A percentile compares a stretch with the other conserved stretches of the same genome.
These are phyloP conservation scores for Chlorella vulgaris DNA, from an alignment of 139 green algal species.

Conservation along the genomic window DNA sequence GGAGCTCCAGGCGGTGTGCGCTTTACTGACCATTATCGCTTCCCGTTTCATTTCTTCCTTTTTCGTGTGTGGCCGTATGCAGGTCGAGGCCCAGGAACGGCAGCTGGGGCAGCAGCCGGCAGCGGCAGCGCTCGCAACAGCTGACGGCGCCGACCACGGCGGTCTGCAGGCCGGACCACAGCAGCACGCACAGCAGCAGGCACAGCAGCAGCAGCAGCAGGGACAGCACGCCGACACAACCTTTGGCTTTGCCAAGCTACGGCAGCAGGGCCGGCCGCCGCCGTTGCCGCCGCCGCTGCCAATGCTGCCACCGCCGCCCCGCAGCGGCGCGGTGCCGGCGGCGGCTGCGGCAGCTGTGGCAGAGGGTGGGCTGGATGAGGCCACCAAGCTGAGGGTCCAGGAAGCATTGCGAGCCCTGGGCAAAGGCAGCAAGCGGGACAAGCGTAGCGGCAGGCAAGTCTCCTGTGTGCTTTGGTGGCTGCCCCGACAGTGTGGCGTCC, in stretches of 20 bases:
- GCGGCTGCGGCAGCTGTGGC: background rate
- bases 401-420: conserved; percentile 34
- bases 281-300: background rate
- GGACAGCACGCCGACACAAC: background rate
- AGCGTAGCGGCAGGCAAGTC: conserved; percentile 36
- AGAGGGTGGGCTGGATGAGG: background rate
- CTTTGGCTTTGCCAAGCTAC: conserved; percentile 36
- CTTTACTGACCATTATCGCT: background rate
- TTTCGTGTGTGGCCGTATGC: too few relatives aligned
- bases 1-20: too few relatives aligned
- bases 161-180: too few relatives aligned
- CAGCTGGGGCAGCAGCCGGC: background rate
- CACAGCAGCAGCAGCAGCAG: background rate
- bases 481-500: too few relatives aligned
- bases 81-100: background rate
- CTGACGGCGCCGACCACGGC: background rate
- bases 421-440: conserved; percentile 35
- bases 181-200: too few relatives aligned
- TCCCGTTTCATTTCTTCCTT: too few relatives aligned
- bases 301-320: background rate
- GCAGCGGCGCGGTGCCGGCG: background rate
- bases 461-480: background rate
- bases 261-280: background rate
- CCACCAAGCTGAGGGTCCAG: conserved; percentile 21
- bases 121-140: conserved; percentile 4